These are phyloP conservation scores for Neurospora sp. DNA, from an alignment of 2,329 filamentous ascomycete genomes.

Conservation along the genomic window DNA sequence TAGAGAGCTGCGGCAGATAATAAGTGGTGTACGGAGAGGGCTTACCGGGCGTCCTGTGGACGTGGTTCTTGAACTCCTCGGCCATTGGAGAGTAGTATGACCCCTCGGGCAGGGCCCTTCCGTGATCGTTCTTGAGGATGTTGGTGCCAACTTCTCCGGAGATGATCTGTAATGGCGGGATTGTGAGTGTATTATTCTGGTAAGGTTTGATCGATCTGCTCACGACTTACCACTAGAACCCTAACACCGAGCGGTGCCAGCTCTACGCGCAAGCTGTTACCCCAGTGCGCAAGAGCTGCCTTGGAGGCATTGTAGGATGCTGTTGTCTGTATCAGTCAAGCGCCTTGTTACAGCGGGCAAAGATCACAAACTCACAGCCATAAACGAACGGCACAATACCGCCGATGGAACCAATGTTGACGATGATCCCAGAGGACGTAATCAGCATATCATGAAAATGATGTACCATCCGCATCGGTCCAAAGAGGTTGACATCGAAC, in stretches of 20 bases:
- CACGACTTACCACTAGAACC: not conserved
- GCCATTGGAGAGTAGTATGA: not conserved
- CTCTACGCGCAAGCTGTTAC: not conserved
- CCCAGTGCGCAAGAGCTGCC: not conserved
- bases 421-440: not conserved
- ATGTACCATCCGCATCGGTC: not conserved
- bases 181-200: not conserved
- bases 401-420: not conserved
- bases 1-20: not conserved
- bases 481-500: not conserved
- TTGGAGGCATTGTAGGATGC: not conserved
- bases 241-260: not conserved
- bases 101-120: not conserved
- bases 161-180: not conserved
- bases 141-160: not conserved
- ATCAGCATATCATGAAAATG: not conserved
- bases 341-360: no score
- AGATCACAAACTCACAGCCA: not conserved
- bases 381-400: not conserved
- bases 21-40: no score
- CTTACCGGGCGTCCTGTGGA: not conserved
- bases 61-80: not conserved
- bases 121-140: not conserved
- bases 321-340: not conserved
- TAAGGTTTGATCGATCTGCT: accelerated